Evolutionary conservation across 331 rosid genomes (phyloP), one percentile per base, ranked within the genome.

Genomic region (Quercus phellos): DNA sequence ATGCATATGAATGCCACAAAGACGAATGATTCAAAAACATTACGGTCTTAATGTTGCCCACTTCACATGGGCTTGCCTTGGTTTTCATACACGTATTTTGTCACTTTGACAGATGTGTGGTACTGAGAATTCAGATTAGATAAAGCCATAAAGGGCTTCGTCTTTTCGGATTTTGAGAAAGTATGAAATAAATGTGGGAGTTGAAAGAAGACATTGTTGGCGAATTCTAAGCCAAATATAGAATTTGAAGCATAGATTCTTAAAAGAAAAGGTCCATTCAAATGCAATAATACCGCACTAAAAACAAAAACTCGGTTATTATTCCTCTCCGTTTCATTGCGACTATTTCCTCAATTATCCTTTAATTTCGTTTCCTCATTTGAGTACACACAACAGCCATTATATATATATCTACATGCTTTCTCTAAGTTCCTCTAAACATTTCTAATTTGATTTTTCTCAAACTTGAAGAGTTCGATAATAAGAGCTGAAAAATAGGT

Each of bases 21-120:
- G 7, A 34, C 6, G 38, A 34, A 9, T 9, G 10, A 42, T 42
- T 42, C 11, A 42, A 42, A 42, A 42, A 42, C 11, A 9, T 7
- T 2, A 46, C 11, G 64, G 32, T 58, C 64, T 32, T 38, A 21
- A 13, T 13, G 68, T 61, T 61, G 68, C 68, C 21, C 68, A 27
- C 42, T 61, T 61, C 19, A 26, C 68, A 34, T 24, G 68, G 19
- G 9, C 38, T 27, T 17, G 14, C 1, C 21, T 13, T 26, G n/a
- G 21, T 14, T 27, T 4, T 61, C 16, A 29, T 61, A 27, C 19
- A 4, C 68, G 0, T 61, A 27, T 61, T 27, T 10, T 61, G 42
- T 61, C 12, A 26, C 50, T 18, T 13, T 50, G 82, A 87, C 87
- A 87, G 56, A 70, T 85, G 89, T 87, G 82, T 77, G 89, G 84